Base-by-base conservation (phyloP, 2,329 filamentous ascomycete genomes). In the Dothideomycetidae sp. region DNA sequence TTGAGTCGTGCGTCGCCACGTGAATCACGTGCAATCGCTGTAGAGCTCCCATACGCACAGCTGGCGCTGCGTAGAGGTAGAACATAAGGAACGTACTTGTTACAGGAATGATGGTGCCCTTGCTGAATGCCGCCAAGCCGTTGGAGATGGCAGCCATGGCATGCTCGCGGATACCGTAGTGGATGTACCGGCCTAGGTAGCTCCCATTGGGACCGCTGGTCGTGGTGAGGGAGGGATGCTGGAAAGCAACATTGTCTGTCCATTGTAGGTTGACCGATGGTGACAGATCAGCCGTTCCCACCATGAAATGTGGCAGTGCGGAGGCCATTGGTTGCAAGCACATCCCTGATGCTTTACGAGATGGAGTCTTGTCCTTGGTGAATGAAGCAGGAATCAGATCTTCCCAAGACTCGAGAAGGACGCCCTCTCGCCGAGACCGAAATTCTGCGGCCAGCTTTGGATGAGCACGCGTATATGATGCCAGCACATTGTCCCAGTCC, bases 11-110 rank as follows among this genome's bases (percentile, higher is more conserved):
- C 0, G 73, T 77, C 1, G 71, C 73, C 19, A 68, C 60, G 48
- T 76, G 72, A 36, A 77, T 74, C 17, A 62, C 57, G 36, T 70
- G 67, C 2, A 75, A 61, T 15, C 61, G 51, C 36, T 70, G 65
- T 1, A 74, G 58, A 3, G 71, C 71, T 5, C 70, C 70, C 71
- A 76, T 75, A 10, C 73, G 67, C 2, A 75, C 63, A 5, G 63
- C 71, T 0, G 70, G 66, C 1, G 72, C 71, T 7, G 70, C 70
- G 40, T 70, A 68, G 4, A 68, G 54, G 46, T 75, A 75, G 53
- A 75, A 75, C 68, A 76, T 75, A 58, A 75, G 74, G 55, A 75
- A 76, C 3, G 62, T 64, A 0, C 67, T 67, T 1, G 71, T 76
- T 23, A 75, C 55, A 0, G 71, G 71, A 5, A 76, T 54, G 44